Conservation (phyloP, 2,329 filamentous ascomycete species). For the Fusarium falciforme region DNA sequence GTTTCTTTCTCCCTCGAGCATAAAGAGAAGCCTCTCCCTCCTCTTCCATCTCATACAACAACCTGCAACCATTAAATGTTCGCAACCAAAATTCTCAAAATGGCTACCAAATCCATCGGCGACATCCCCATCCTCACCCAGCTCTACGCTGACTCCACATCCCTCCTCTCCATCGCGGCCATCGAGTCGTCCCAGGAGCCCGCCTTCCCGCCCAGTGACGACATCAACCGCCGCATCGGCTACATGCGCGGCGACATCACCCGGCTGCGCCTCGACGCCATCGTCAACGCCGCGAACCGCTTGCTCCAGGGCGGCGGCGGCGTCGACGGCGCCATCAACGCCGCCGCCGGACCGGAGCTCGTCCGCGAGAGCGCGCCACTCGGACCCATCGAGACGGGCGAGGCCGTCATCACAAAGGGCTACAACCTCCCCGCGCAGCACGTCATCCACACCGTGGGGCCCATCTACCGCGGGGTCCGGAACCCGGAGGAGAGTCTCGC, state of each 20-base stretch:
- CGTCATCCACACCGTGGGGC: constrained; percentile 92
- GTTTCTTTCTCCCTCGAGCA: not conserved
- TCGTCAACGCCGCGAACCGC: constrained; percentile 92
- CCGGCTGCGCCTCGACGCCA: constrained; percentile 78
- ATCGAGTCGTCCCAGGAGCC: not conserved
- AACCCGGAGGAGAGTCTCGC: constrained; percentile 62
- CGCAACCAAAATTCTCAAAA: constrained; percentile 42
- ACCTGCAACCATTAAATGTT: constrained; percentile 27
- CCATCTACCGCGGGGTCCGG: constrained; percentile 69
- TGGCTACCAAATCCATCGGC: constrained; percentile 49
- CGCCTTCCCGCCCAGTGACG: constrained; percentile 51
- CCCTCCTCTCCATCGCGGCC: constrained; percentile 27
- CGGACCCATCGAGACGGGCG: constrained; percentile 78
- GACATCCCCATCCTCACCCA: constrained; percentile 72
- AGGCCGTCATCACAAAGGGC: constrained; percentile 84
- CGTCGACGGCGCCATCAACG: constrained; percentile 89
- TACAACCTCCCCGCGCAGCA: constrained; percentile 80
- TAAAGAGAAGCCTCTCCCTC: not conserved
- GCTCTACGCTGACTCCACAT: constrained; percentile 64
- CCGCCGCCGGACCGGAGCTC: constrained; percentile 78
- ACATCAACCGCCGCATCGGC: constrained; percentile 77
- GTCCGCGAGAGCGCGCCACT: constrained; percentile 77
- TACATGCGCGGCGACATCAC: constrained; percentile 86
- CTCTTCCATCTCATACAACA: not conserved
- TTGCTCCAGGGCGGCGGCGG: constrained; percentile 88